A percentile compares a stretch with the other conserved stretches of the same genome.
Conservation (phyloP, 306 rosid species). For the Cucumis cinereus region DNA sequence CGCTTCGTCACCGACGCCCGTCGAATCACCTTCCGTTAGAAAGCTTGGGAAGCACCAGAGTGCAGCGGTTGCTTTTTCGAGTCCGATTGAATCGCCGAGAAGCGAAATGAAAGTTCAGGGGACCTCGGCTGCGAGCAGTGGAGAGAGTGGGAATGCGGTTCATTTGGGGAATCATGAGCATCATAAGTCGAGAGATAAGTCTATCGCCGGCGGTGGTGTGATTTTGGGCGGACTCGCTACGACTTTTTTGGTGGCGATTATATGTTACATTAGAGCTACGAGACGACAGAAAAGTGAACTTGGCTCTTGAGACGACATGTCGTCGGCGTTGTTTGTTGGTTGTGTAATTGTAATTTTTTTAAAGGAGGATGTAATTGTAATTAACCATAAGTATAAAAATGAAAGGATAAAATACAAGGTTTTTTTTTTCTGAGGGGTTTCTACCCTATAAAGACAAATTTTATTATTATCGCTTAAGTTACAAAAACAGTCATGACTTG, state of each 20-base stretch:
- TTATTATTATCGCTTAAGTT: too few relatives aligned
- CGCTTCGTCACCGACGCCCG: neutral
- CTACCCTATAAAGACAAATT: too few relatives aligned
- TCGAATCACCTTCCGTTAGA: constrained; percentile 20
- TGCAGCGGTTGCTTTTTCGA: neutral
- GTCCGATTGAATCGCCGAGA: constrained; percentile 15
- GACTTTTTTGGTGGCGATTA: constrained; percentile 51
- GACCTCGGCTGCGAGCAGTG: constrained; percentile 6
- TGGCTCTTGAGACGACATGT: neutral
- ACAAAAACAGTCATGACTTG: too few relatives aligned
- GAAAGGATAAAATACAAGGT: neutral
- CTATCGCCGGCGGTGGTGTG: constrained; percentile 66
- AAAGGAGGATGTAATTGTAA: neutral
- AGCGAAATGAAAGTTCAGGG: constrained; percentile 17
- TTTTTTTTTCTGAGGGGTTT: too few relatives aligned
- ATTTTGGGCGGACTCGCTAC: constrained; percentile 83
- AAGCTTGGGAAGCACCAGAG: constrained; percentile 46
- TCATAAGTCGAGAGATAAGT: constrained; percentile 38
- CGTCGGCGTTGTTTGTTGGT: neutral
- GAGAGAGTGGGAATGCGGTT: constrained; percentile 2
- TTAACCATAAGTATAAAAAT: neutral
- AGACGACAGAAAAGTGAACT: constrained; percentile 11
- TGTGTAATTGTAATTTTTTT: neutral
- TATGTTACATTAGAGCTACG: constrained; percentile 73
- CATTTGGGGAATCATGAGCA: constrained; percentile 23